Conservation (phyloP, 1,284 basidiomycete genomes). For the Cronartium ribicola region DNA sequence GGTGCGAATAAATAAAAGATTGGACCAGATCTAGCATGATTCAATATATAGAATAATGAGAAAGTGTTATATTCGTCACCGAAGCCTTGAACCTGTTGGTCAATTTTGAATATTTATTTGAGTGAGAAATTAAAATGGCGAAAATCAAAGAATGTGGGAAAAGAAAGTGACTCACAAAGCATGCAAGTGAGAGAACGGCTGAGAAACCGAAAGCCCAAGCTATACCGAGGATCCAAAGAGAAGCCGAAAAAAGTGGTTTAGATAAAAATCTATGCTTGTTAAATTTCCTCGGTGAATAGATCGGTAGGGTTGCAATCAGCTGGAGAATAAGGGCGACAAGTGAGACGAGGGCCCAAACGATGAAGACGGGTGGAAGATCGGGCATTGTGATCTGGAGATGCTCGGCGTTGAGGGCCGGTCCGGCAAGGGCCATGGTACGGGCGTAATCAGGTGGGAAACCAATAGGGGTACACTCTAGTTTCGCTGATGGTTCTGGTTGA, state of each 20-base stretch:
- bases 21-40: conserved; percentile 9
- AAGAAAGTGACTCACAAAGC: conserved; percentile 24
- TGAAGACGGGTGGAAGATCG: conserved; percentile 33
- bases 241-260: conserved; percentile 28
- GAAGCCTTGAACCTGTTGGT: conserved; percentile 19
- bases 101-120: neutral
- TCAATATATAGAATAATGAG: conserved; percentile 17
- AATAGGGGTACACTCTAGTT: conserved; percentile 23
- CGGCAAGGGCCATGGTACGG: conserved; percentile 16
- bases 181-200: conserved; percentile 33
- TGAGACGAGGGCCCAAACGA: conserved; percentile 23
- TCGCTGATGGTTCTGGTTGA: neutral
- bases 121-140: neutral
- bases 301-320: conserved; percentile 13
- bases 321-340: conserved; percentile 15
- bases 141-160: neutral
- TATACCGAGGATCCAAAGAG: conserved; percentile 34
- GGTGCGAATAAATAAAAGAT: conserved; percentile 25
- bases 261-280: conserved; percentile 12
- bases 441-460: conserved; percentile 37
- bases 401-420: conserved; percentile 16
- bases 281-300: conserved; percentile 9
- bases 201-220: conserved; percentile 40
- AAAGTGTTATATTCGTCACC: conserved; percentile 22
- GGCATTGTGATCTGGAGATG: conserved; percentile 34